A percentile compares a stretch with the other conserved stretches of the same genome.
Conservation (phyloP, 2,329 filamentous ascomycete species). For the Grosmannia serpens region DNA sequence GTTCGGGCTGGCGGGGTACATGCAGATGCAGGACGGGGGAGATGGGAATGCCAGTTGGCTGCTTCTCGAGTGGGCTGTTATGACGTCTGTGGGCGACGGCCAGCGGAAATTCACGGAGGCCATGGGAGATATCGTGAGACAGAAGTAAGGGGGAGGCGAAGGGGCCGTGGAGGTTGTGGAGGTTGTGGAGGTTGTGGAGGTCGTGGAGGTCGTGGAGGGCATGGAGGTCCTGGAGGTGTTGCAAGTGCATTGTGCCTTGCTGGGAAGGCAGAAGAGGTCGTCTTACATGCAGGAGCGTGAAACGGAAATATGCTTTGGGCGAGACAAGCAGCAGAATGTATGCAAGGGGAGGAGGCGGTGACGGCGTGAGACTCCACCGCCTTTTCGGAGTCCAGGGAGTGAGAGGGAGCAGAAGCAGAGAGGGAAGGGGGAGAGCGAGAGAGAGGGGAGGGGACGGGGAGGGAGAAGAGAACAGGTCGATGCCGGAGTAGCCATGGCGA, state of each 20-base stretch:
- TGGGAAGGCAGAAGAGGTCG: not conserved
- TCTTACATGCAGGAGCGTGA: too few relatives aligned
- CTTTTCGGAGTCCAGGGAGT: too few relatives aligned
- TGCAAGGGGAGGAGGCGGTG: too few relatives aligned
- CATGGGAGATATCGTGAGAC: too few relatives aligned
- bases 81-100: not conserved
- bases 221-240: not conserved
- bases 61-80: not conserved
- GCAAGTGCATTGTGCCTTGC: too few relatives aligned
- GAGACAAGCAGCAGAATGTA: too few relatives aligned
- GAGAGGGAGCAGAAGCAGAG: not conserved
- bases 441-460: not conserved
- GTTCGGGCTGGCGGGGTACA: not conserved
- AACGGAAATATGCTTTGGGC: too few relatives aligned
- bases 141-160: not conserved
- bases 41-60: too few relatives aligned
- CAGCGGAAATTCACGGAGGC: too few relatives aligned
- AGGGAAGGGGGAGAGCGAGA: not conserved
- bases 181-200: not conserved
- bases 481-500: too few relatives aligned
- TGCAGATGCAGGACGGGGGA: not conserved
- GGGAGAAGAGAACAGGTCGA: too few relatives aligned
- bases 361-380: too few relatives aligned
- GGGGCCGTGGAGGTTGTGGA: not conserved
- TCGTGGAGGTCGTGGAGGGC: not conserved